These are phyloP conservation scores for Allomyces javanicus DNA, from an alignment of 192 early-diverging fungal species.

Conservation along the genomic window DNA sequence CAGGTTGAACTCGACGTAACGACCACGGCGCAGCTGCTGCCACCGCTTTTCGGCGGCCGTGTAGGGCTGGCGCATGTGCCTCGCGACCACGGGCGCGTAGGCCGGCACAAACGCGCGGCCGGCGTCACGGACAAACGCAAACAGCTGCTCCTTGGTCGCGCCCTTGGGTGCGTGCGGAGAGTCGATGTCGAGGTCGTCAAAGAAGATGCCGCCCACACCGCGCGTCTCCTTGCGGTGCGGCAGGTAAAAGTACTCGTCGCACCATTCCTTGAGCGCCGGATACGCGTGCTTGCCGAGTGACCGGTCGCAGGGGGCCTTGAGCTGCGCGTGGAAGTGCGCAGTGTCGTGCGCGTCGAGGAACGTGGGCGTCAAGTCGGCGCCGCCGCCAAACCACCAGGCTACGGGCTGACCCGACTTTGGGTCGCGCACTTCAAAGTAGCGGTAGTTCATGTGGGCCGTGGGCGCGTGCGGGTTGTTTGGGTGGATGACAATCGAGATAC, in stretches of 20 bases:
- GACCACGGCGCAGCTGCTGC: slow-evolving; percentile 87
- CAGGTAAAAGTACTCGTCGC: slow-evolving; percentile 82
- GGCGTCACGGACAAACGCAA: slow-evolving; percentile 63
- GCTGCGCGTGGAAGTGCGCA: slow-evolving; percentile 72
- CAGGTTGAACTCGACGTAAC: slow-evolving; percentile 96
- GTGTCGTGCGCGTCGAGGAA: slow-evolving; percentile 85
- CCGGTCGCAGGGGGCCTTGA: slow-evolving; percentile 78
- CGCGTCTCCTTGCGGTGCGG: slow-evolving; percentile 73
- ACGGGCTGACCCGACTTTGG: slow-evolving; percentile 36
- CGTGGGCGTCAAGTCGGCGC: slow-evolving; percentile 79
- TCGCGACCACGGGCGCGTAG: slow-evolving; percentile 73
- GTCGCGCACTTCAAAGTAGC: slow-evolving; percentile 80
- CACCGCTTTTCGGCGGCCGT: slow-evolving; percentile 59
- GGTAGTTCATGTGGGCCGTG: slow-evolving; percentile 90
- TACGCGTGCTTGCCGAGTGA: slow-evolving; percentile 51
- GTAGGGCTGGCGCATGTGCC: slow-evolving; percentile 59
- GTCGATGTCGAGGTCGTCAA: slow-evolving; percentile 78
- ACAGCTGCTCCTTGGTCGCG: slow-evolving; percentile 40
- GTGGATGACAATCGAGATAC: slow-evolving; percentile 81
- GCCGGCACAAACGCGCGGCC: slow-evolving; percentile 61
- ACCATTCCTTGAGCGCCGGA: slow-evolving; percentile 83
- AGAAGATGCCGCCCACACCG: slow-evolving; percentile 95
- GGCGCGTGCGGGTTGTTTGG: slow-evolving; percentile 92
- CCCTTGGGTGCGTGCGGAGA: slow-evolving; percentile 12
- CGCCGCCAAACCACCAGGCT: slow-evolving; percentile 91